These are phyloP conservation scores for Raphanus sativus DNA, from an alignment of 345 rosid genomes.

Conservation along the genomic window DNA sequence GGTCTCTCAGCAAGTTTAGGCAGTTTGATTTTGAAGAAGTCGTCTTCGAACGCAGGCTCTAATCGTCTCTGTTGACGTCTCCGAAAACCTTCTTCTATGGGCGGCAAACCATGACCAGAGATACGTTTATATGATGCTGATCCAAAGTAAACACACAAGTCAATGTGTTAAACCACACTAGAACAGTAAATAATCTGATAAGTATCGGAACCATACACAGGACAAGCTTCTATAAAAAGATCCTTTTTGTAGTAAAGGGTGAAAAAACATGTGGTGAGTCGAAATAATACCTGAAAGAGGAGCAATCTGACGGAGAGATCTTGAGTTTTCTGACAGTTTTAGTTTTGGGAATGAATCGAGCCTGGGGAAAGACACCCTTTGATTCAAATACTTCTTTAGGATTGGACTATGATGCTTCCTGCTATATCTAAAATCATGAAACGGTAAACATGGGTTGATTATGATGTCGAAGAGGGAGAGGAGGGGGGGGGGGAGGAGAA, in stretches of 20 bases:
- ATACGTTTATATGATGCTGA: conserved; percentile 5
- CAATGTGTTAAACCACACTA: not conserved
- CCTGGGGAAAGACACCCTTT: conserved; percentile 13
- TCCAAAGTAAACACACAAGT: not conserved
- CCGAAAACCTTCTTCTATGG: conserved; percentile 4
- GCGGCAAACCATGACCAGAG: conserved; percentile 29
- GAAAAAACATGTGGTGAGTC: not conserved
- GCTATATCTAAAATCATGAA: not conserved
- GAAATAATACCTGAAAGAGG: conserved; percentile 27
- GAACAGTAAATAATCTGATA: not conserved
- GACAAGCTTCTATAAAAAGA: not conserved
- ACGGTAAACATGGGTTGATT: not conserved
- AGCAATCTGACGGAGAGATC: not conserved
- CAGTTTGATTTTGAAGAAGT: not conserved
- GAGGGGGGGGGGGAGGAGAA: not conserved
- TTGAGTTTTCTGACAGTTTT: conserved; percentile 16
- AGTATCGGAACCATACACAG: not conserved
- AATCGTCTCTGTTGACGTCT: not conserved
- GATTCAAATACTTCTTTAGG: conserved; percentile 1
- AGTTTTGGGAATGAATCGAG: not conserved
- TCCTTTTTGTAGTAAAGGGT: not conserved
- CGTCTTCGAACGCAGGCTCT: not conserved
- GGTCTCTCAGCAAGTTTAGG: not conserved
- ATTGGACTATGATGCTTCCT: conserved; percentile 5
- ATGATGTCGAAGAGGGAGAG: too few species aligned